These are phyloP conservation scores for Schoenoplectus triqueter DNA, from an alignment of 202 grass and related monocot genomes.

Conservation along the genomic window DNA sequence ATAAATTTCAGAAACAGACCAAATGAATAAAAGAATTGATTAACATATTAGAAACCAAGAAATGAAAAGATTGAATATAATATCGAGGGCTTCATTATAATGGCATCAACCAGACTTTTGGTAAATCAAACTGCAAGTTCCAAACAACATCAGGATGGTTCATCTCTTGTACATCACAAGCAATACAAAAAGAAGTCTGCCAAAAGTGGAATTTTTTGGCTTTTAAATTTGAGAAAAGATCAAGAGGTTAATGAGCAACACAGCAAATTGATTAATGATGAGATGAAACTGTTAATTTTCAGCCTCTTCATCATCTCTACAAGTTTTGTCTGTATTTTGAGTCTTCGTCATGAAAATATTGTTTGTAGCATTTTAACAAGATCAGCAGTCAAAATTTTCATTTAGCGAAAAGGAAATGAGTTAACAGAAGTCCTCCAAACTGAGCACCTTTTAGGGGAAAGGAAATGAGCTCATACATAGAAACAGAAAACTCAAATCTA, in stretches of 20 bases:
- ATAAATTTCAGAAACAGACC: slow-evolving; percentile 8
- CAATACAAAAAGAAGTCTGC: not conserved
- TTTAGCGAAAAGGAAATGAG: not conserved
- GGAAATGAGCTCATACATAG: not conserved
- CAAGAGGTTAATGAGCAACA: not conserved
- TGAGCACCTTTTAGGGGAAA: not conserved
- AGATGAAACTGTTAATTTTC: not conserved
- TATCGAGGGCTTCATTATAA: slow-evolving; percentile 3
- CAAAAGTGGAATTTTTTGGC: not conserved
- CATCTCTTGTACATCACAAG: too few relatives aligned
- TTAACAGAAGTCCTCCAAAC: not conserved
- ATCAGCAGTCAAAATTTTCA: not conserved
- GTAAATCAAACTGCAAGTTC: slow-evolving; percentile 16
- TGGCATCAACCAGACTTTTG: not conserved
- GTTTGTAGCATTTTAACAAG: not conserved
- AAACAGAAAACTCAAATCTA: not conserved
- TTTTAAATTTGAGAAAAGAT: not conserved
- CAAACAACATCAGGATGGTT: not conserved
- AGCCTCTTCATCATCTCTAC: not conserved
- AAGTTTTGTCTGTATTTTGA: not conserved
- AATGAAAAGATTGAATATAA: not conserved
- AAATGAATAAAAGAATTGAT: not conserved
- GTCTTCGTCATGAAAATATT: not conserved
- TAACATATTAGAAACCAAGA: not conserved
- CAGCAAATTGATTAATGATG: not conserved